Conservation (phyloP, 208 protist species). For the Acanthamoeba sp. region DNA sequence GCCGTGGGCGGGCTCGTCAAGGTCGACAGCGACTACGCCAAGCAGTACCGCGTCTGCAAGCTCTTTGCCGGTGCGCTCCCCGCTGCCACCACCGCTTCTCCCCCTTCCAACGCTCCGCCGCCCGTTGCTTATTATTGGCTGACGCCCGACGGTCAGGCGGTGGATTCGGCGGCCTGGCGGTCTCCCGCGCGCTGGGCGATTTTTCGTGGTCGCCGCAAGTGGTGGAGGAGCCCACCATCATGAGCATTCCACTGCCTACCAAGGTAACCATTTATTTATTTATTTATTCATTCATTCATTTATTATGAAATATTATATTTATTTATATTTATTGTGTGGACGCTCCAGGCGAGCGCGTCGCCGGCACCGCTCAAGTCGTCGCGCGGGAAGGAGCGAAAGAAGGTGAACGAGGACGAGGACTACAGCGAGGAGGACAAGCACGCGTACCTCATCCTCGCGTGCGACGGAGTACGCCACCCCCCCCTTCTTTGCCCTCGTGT, state of each 20-base stretch:
- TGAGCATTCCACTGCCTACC: background rate
- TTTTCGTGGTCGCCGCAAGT: constrained; percentile 51
- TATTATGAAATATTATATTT: background rate
- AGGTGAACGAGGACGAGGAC: background rate
- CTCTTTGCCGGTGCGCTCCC: constrained; percentile 46
- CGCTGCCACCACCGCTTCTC: background rate
- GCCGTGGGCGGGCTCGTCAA: constrained; percentile 39
- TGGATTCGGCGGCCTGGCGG: constrained; percentile 33
- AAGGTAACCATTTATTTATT: background rate
- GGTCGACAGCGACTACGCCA: constrained; percentile 39
- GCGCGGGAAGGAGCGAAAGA: background rate
- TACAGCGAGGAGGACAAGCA: background rate
- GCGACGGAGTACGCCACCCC: constrained; percentile 10
- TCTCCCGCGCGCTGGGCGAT: constrained; percentile 59
- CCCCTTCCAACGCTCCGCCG: background rate
- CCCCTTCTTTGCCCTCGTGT: too few relatives aligned
- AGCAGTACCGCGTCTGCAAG: constrained; percentile 65
- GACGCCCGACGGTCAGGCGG: background rate
- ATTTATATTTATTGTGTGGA: background rate
- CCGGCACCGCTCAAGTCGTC: background rate
- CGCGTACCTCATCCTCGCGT: constrained; percentile 41
- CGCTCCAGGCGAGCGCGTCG: background rate
- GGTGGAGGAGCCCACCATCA: constrained; percentile 67
- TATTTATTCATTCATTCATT: too few relatives aligned
- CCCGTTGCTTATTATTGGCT: background rate